phyloP scores from a whole-genome alignment of 139 green algal species.

The Chlamydomonas sp. region DNA sequence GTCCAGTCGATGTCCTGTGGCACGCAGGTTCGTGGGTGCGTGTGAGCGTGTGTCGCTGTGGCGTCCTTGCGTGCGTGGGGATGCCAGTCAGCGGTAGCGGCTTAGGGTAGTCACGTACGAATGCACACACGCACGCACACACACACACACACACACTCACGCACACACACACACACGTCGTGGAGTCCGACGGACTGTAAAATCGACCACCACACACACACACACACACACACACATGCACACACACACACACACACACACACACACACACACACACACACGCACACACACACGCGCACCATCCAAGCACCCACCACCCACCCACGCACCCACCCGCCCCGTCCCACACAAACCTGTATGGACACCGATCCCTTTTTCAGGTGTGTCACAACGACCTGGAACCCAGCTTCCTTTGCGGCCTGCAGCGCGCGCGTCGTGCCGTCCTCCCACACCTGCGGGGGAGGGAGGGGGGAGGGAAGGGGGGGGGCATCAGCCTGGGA shows the following conservation, averaged over 20 bases:
- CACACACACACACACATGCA: background rate
- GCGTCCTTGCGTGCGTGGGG: too few relatives aligned
- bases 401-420: constrained; percentile 50
- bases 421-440: background rate
- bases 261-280: too few relatives aligned
- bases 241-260: background rate
- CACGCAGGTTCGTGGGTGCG: too few relatives aligned
- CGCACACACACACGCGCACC: background rate
- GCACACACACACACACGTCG: background rate
- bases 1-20: constrained; percentile 64
- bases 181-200: too few relatives aligned
- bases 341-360: constrained; percentile 25
- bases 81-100: background rate
- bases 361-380: constrained; percentile 25
- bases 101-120: background rate
- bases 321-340: background rate
- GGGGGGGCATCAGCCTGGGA: too few relatives aligned
- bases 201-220: too few relatives aligned
- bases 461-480: too few relatives aligned
- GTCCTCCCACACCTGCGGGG: constrained; percentile 36
- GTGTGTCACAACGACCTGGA: constrained; percentile 49
- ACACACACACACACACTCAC: background rate
- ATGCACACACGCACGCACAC: background rate
- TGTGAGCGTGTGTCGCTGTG: too few relatives aligned
- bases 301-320: too few relatives aligned